These are phyloP conservation scores for Craspedostauros australis DNA, from an alignment of 108 stramenopile genomes.

Conservation along the genomic window DNA sequence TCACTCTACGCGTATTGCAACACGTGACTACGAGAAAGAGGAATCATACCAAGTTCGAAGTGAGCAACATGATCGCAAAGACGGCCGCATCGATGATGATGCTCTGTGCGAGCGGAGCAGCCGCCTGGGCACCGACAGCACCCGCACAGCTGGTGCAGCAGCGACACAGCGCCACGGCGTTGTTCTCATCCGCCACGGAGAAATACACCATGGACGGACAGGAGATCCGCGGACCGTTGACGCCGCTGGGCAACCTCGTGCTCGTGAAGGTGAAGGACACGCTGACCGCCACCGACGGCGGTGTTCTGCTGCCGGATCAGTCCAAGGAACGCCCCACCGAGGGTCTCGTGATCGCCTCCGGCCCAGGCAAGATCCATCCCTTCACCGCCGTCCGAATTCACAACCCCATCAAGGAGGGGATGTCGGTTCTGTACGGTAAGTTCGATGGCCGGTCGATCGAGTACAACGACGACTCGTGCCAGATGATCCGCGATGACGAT, in stretches of 20 bases:
- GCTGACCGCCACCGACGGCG: constrained; percentile 82
- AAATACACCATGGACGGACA: constrained; percentile 55
- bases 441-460: constrained; percentile 82
- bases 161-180: too few relatives aligned
- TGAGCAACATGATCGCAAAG: too few relatives aligned
- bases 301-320: constrained; percentile 86
- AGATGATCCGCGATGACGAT: constrained; percentile 93
- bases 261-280: constrained; percentile 81
- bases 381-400: constrained; percentile 77
- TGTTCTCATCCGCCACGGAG: not conserved
- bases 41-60: too few relatives aligned
- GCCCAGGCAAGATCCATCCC: constrained; percentile 87
- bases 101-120: too few relatives aligned
- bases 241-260: constrained; percentile 80
- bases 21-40: too few relatives aligned
- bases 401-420: constrained; percentile 75
- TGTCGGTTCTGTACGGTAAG: constrained; percentile 88
- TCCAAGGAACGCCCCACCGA: constrained; percentile 87
- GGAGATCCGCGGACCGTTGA: constrained; percentile 74
- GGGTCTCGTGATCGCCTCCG: constrained; percentile 84
- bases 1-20: too few relatives aligned
- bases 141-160: too few relatives aligned
- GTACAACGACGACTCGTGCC: constrained; percentile 89
- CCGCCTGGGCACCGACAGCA: too few relatives aligned
- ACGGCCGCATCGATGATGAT: too few relatives aligned